phyloP scores from a whole-genome alignment of 306 rosid genomes.

The Cucumis hystrix region DNA sequence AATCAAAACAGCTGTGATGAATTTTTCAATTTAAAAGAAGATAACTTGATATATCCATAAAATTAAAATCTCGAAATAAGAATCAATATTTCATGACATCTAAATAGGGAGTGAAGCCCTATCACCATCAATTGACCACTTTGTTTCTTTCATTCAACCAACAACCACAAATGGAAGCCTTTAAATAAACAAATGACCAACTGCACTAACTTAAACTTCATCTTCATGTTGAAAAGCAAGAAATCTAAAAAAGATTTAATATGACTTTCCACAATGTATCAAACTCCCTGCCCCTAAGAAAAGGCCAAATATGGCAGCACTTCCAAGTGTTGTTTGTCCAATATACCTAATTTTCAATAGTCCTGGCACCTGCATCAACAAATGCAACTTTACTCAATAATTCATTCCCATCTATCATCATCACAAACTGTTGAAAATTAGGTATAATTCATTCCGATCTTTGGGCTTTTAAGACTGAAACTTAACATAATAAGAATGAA shows the following conservation, averaged over 20 bases:
- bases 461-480: background rate
- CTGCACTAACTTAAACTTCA: background rate
- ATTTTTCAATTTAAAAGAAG: too few relatives aligned
- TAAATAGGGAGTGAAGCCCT: background rate
- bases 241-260: constrained; percentile 11
- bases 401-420: background rate
- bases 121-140: background rate
- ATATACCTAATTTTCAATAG: constrained; percentile 66
- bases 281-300: constrained; percentile 89
- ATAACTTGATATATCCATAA: too few relatives aligned
- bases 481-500: background rate
- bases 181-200: background rate
- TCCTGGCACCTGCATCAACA: constrained; percentile 64
- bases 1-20: too few relatives aligned
- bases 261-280: constrained; percentile 87
- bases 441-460: background rate
- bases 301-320: constrained; percentile 76
- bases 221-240: background rate
- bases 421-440: background rate
- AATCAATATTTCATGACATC: background rate
- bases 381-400: background rate
- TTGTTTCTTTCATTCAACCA: background rate
- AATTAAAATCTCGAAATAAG: too few relatives aligned
- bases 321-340: constrained; percentile 69
- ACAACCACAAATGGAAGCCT: background rate